Base-by-base conservation (phyloP, 129 eudicot species). In the Flaveria sonorensis region DNA sequence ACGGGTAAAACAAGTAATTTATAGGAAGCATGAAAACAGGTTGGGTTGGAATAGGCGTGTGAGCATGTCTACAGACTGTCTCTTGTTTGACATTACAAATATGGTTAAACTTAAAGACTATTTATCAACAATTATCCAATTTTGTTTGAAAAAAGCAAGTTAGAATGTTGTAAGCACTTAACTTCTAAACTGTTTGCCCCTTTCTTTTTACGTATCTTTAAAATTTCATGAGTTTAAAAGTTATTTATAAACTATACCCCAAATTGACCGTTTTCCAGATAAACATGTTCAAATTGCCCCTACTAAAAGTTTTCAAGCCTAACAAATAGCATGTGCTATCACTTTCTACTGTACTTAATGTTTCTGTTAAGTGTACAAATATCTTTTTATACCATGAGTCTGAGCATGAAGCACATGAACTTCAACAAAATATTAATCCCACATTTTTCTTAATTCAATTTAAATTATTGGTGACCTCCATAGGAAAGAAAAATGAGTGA, bases 401-500 rank as follows among this genome's bases (percentile, higher is more conserved):
- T n/a, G 75, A 66, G 56, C 61, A 30, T 39, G 23, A 62, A 13
- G 42, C 59, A 52, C 59, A 52, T 52, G 23, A 61, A 79, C 36
- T 48, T 4, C 32, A 23, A 53, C 55, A 23, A n/a, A 30, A 70
- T 71, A 59, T 62, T n/a, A 30, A 46, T 2, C 13, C 12, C 51
- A 26, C 36, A 6, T 26, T 46, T 70, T 83, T 42, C 3, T 43
- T 57, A 56, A 61, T 60, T 80, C 73, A 74, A 53, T 76, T 56
- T 24, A 47, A 75, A n/a, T 73, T 74, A 68, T 57, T 78, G 18
- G 36, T 88, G 57, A 70, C 75, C 47, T 53, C 51, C 52, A 10
- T 69, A 94, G 98, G 98, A 87, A 86, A 85, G 97, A 68, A 94
- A 94, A 85, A 83, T 72, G 87, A 94, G 84, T 78, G 88, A 87